Conservation (phyloP, 176 grass and related monocot genomes). For the Lolium rigidum region DNA sequence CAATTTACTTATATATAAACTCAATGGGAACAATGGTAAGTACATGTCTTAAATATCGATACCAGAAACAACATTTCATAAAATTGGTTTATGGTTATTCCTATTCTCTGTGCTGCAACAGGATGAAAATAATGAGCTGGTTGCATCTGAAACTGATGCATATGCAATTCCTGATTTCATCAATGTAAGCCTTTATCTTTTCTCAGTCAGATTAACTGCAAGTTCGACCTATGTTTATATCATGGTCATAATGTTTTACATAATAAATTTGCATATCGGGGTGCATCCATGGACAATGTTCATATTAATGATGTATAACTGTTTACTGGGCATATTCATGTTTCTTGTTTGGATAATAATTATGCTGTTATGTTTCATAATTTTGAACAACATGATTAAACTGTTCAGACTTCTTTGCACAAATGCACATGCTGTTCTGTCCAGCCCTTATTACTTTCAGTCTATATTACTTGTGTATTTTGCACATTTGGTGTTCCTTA, state of each 20-base stretch:
- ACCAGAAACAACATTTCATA: no score
- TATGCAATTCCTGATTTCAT: slow-evolving; percentile 83
- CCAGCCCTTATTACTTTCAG: not conserved
- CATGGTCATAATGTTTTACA: not conserved
- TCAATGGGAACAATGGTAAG: slow-evolving; percentile 73
- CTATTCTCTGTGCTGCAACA: slow-evolving; percentile 45
- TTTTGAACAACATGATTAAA: no score
- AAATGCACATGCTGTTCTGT: no score
- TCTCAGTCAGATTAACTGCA: not conserved
- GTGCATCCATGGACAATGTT: not conserved
- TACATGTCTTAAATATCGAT: not conserved
- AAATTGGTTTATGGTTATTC: not conserved
- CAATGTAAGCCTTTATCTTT: slow-evolving; percentile 58
- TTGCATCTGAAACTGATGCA: slow-evolving; percentile 80
- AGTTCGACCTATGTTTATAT: slow-evolving; percentile 20
- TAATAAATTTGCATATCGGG: not conserved
- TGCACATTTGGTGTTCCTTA: not conserved
- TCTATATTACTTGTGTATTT: not conserved
- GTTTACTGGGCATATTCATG: no score
- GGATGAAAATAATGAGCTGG: slow-evolving; percentile 78
- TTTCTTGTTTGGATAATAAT: no score
- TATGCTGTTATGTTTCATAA: no score
- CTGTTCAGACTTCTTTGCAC: no score
- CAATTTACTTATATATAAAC: slow-evolving; percentile 89
- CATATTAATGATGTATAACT: not conserved